These are phyloP conservation scores for Colletotrichum godetiae DNA, from an alignment of 2,329 filamentous ascomycete species.

Conservation along the genomic window DNA sequence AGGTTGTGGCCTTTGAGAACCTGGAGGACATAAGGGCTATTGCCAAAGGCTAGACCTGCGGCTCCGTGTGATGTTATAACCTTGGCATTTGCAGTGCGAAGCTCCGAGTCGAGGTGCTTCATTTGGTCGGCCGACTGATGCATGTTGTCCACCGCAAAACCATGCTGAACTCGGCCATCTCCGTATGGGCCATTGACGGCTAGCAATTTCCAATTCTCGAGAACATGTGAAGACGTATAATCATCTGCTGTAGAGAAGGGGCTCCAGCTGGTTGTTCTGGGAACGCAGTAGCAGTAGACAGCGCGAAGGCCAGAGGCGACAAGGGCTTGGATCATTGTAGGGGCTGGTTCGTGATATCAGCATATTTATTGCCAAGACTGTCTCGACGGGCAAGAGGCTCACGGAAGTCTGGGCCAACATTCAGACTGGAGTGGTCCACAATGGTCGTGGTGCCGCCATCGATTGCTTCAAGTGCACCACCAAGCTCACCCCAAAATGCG, in stretches of 20 bases:
- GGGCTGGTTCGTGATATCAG: slow-evolving; percentile 23
- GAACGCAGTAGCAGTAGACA: slow-evolving; percentile 55
- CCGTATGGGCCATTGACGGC: slow-evolving; percentile 33
- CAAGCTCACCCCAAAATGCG: slow-evolving; percentile 58
- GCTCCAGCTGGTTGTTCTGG: slow-evolving; percentile 44
- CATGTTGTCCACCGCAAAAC: slow-evolving; percentile 56
- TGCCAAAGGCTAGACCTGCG: background rate
- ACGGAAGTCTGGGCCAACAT: slow-evolving; percentile 24
- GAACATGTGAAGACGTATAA: slow-evolving; percentile 48
- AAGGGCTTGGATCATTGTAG: slow-evolving; percentile 49
- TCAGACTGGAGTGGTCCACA: slow-evolving; percentile 34
- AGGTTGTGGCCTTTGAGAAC: slow-evolving; percentile 13
- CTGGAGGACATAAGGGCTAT: background rate
- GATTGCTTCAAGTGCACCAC: slow-evolving; percentile 51
- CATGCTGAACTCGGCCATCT: slow-evolving; percentile 50
- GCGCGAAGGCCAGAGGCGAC: slow-evolving; percentile 57
- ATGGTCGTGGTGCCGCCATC: slow-evolving; percentile 55
- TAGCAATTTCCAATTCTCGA: slow-evolving; percentile 43
- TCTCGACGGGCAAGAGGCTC: background rate
- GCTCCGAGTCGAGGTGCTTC: slow-evolving; percentile 48
- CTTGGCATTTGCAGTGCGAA: slow-evolving; percentile 48
- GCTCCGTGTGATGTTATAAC: slow-evolving; percentile 48
- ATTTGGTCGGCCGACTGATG: slow-evolving; percentile 51
- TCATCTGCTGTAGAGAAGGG: slow-evolving; percentile 42
- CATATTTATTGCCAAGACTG: too few species aligned